Conservation (phyloP, 768 basidiomycete species). For the Trametes cubensis region DNA sequence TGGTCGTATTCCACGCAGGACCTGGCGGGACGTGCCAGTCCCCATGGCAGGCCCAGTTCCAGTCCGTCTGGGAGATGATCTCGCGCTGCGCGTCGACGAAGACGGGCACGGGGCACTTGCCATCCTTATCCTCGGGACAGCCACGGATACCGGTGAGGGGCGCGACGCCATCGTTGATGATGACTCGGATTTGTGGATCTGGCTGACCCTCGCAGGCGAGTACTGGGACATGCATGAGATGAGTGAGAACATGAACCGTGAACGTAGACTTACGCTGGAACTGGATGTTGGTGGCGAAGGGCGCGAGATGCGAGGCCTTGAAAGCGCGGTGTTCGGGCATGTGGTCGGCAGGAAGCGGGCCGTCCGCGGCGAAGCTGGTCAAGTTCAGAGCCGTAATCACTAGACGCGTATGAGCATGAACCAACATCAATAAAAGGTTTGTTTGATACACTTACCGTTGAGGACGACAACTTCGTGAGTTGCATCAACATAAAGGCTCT, state of each 20-base stretch:
- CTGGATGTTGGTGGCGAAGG: slow-evolving; percentile 87
- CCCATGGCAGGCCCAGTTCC: slow-evolving; percentile 74
- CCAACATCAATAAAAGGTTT: background rate
- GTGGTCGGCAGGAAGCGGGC: slow-evolving; percentile 75
- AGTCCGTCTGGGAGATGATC: slow-evolving; percentile 68
- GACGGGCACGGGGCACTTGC: slow-evolving; percentile 72
- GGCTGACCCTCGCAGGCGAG: slow-evolving; percentile 31
- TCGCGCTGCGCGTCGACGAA: slow-evolving; percentile 74
- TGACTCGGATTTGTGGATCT: slow-evolving; percentile 70
- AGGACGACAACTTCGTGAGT: slow-evolving; percentile 91
- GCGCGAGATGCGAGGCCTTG: slow-evolving; percentile 74
- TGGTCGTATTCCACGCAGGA: slow-evolving; percentile 69
- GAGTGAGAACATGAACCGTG: background rate
- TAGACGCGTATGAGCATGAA: slow-evolving; percentile 31
- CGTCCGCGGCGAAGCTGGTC: slow-evolving; percentile 68
- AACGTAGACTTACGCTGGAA: slow-evolving; percentile 68
- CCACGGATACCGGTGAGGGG: slow-evolving; percentile 79
- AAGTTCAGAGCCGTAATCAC: slow-evolving; percentile 87
- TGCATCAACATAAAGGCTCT: slow-evolving; percentile 83
- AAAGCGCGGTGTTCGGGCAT: slow-evolving; percentile 69
- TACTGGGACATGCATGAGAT: slow-evolving; percentile 24
- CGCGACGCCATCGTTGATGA: slow-evolving; percentile 86
- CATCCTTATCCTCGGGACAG: slow-evolving; percentile 71
- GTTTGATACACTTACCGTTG: slow-evolving; percentile 61
- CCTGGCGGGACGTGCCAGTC: slow-evolving; percentile 75